These are phyloP conservation scores for Oxytropis ochrocephala DNA, from an alignment of 306 rosid genomes.

Conservation along the genomic window DNA sequence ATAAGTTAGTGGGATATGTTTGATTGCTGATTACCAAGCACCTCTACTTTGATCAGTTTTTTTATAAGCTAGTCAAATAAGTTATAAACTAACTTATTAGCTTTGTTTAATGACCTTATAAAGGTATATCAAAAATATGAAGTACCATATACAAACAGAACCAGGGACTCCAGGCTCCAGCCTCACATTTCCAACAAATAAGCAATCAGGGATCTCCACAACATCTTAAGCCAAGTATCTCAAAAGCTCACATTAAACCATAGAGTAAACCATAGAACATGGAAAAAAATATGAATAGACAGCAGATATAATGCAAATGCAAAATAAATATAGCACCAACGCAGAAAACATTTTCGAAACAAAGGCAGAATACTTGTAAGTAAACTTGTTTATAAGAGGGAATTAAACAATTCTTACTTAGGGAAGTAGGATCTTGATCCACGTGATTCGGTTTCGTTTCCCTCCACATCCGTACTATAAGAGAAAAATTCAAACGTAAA, in stretches of 20 bases:
- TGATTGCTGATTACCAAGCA: background rate
- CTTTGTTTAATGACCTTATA: background rate
- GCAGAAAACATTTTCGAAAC: background rate
- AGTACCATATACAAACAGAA: background rate
- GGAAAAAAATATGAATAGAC: background rate
- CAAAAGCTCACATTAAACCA: background rate
- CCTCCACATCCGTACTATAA: constrained; percentile 38
- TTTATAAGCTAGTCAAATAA: background rate
- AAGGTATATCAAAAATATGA: background rate
- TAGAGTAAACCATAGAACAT: background rate
- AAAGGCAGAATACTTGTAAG: background rate
- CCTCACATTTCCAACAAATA: constrained; percentile 6
- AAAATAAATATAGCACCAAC: constrained; percentile 7
- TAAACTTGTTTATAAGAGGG: background rate
- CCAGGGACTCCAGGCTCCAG: background rate
- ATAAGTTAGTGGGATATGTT: background rate
- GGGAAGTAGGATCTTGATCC: constrained; percentile 63
- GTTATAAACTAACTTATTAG: background rate
- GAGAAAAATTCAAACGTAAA: background rate
- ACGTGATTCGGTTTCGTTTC: constrained; percentile 33
- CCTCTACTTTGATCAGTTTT: background rate
- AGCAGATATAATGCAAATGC: background rate
- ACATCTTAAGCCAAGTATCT: constrained; percentile 17
- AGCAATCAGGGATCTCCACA: constrained; percentile 1
- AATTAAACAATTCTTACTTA: constrained; percentile 31